These are phyloP conservation scores for Gentiana straminea DNA, from an alignment of 257 asterid genomes.

Conservation along the genomic window DNA sequence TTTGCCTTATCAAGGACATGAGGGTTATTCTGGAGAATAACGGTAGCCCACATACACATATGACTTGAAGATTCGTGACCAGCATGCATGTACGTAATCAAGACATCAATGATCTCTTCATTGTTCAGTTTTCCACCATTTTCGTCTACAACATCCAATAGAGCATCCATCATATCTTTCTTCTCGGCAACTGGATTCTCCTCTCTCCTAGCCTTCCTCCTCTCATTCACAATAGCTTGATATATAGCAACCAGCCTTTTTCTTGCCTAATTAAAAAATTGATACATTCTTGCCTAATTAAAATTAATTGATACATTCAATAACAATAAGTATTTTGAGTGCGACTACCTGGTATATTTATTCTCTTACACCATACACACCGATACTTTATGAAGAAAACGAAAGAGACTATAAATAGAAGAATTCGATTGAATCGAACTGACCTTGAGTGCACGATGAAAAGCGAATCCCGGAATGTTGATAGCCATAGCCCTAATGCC, in stretches of 20 bases:
- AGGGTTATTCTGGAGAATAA: conserved; percentile 53
- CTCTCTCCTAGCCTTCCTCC: conserved; percentile 30
- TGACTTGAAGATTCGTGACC: conserved; percentile 91
- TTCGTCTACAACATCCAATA: conserved; percentile 54
- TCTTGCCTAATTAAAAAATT: conserved; percentile 63
- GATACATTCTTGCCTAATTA: conserved; percentile 25
- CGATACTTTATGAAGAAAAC: too few species aligned
- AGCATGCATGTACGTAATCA: conserved; percentile 73
- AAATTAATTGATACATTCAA: too few species aligned
- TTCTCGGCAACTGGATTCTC: conserved; percentile 1
- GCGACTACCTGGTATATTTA: too few species aligned
- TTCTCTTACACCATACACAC: too few species aligned
- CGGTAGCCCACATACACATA: conserved; percentile 63
- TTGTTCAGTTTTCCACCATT: conserved; percentile 44
- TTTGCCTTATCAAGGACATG: conserved; percentile 47
- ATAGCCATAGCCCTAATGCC: too few species aligned
- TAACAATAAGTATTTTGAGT: too few species aligned
- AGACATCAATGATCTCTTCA: conserved; percentile 60
- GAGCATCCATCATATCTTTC: conserved; percentile 74
- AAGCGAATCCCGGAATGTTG: too few species aligned
- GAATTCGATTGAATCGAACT: too few species aligned
- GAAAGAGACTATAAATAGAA: too few species aligned
- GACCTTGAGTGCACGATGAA: too few species aligned
- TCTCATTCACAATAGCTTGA: conserved; percentile 38
- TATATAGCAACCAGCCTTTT: conserved; percentile 47